These are phyloP conservation scores for Xylariaceae sp. DNA, from an alignment of 2,329 filamentous ascomycete genomes.

Conservation along the genomic window DNA sequence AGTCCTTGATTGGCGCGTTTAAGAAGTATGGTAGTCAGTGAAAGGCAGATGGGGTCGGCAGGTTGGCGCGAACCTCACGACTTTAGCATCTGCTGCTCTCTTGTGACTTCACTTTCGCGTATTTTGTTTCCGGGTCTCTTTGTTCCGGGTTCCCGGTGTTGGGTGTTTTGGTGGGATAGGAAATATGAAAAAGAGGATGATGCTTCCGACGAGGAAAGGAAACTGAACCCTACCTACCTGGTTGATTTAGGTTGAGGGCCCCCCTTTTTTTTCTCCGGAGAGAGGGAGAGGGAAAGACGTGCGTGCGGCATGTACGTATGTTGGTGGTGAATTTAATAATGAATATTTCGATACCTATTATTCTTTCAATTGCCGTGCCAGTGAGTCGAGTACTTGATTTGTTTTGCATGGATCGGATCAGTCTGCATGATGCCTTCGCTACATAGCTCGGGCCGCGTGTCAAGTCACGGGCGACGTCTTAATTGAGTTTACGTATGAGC, in stretches of 20 bases:
- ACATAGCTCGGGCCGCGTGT: no score
- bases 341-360: no score
- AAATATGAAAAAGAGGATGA: neutral
- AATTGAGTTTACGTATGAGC: no score
- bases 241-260: neutral
- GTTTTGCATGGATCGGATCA: no score
- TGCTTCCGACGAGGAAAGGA: neutral
- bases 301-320: neutral
- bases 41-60: slow-evolving; percentile 22
- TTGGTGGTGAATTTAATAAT: neutral
- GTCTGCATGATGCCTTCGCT: no score
- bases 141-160: neutral
- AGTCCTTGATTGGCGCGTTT: slow-evolving; percentile 84
- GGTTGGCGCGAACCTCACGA: slow-evolving; percentile 6
- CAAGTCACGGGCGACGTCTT: no score
- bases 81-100: slow-evolving; percentile 16
- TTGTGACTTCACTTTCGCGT: neutral
- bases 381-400: no score
- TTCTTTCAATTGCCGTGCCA: no score
- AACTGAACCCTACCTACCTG: neutral
- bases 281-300: neutral
- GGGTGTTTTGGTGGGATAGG: neutral
- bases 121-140: neutral
- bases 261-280: neutral
- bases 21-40: slow-evolving; percentile 63